phyloP scores from a whole-genome alignment of 495 filamentous ascomycete species.

The Penicillium waksmanii region DNA sequence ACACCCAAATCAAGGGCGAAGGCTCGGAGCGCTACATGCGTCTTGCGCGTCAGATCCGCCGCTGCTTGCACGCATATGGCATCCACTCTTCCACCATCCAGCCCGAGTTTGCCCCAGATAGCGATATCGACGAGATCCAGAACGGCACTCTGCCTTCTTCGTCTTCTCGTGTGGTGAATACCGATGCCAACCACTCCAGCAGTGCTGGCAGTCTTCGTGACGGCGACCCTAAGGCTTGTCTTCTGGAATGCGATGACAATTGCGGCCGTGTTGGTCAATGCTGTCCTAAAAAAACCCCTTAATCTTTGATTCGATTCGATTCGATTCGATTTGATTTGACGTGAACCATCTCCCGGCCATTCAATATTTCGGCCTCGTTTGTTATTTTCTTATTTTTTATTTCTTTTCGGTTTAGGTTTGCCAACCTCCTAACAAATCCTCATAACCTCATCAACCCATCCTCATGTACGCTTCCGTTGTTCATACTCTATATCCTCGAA shows the following conservation, averaged over 20 bases:
- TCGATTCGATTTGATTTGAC: not conserved
- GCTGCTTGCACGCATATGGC: slow-evolving; percentile 90
- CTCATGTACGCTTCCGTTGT: not conserved
- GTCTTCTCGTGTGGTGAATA: slow-evolving; percentile 29
- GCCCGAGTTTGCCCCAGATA: slow-evolving; percentile 80
- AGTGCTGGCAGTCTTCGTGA: slow-evolving; percentile 54
- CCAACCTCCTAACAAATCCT: too few relatives aligned
- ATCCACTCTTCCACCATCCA: slow-evolving; percentile 99
- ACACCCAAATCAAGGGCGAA: slow-evolving; percentile 70
- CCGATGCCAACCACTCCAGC: slow-evolving; percentile 40
- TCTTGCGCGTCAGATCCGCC: slow-evolving; percentile 75
- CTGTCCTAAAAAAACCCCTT: slow-evolving; percentile 57
- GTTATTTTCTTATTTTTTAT: not conserved
- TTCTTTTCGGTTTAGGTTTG: not conserved
- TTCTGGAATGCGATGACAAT: slow-evolving; percentile 85
- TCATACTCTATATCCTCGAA: not conserved
- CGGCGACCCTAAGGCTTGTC: slow-evolving; percentile 63
- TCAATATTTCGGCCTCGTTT: not conserved
- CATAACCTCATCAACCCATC: too few relatives aligned
- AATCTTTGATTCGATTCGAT: slow-evolving; percentile 11
- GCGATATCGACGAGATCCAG: slow-evolving; percentile 54
- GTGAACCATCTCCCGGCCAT: not conserved
- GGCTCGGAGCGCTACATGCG: slow-evolving; percentile 85
- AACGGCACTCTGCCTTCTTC: slow-evolving; percentile 30
- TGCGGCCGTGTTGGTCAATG: slow-evolving; percentile 74